Conservation (phyloP, 2,329 filamentous ascomycete species). For the Alternaria sp. region DNA sequence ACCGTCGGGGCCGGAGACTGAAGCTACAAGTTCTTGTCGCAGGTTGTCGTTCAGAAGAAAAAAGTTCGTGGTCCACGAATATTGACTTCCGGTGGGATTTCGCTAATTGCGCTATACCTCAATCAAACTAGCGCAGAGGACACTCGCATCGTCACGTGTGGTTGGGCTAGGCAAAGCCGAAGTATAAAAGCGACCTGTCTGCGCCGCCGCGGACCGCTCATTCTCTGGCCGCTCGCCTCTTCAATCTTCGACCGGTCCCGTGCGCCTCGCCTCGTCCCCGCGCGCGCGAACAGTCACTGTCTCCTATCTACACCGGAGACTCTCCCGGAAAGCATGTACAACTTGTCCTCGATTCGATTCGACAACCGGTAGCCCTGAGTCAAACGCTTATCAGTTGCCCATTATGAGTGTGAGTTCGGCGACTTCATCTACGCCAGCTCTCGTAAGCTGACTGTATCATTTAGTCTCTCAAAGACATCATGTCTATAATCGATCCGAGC, state of each 20-base stretch:
- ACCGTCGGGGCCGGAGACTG: conserved; percentile 98
- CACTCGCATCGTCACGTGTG: conserved; percentile 28
- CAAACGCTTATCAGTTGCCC: conserved; percentile 42
- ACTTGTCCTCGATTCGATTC: conserved; percentile 42
- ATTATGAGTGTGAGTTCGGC: conserved; percentile 51
- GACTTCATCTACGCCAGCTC: conserved; percentile 22
- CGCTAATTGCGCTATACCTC: conserved; percentile 17
- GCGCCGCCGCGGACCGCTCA: conserved; percentile 38
- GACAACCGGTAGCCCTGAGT: conserved; percentile 51
- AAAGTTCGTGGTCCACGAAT: conserved; percentile 43
- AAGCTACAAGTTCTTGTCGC: conserved; percentile 85
- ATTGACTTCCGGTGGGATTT: conserved; percentile 27
- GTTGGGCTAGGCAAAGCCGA: conserved; percentile 19
- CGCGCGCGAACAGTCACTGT: conserved; percentile 23
- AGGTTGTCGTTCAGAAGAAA: conserved; percentile 40
- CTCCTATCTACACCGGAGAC: conserved; percentile 24
- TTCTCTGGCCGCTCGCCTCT: conserved; percentile 32
- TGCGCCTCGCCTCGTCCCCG: conserved; percentile 24
- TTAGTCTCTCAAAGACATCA: conserved; percentile 49
- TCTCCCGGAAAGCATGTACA: conserved; percentile 46
- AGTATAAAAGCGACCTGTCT: conserved; percentile 34
- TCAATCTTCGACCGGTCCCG: conserved; percentile 27
- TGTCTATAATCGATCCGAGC: conserved; percentile 50
- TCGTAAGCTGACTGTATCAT: conserved; percentile 22
- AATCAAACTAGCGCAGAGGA: conserved; percentile 13